Percentiles rank a stretch among this genome's conserved stretches.
These are phyloP conservation scores for Metschnikowia kofuensis DNA, from an alignment of 805 yeast genomes.

Conservation along the genomic window DNA sequence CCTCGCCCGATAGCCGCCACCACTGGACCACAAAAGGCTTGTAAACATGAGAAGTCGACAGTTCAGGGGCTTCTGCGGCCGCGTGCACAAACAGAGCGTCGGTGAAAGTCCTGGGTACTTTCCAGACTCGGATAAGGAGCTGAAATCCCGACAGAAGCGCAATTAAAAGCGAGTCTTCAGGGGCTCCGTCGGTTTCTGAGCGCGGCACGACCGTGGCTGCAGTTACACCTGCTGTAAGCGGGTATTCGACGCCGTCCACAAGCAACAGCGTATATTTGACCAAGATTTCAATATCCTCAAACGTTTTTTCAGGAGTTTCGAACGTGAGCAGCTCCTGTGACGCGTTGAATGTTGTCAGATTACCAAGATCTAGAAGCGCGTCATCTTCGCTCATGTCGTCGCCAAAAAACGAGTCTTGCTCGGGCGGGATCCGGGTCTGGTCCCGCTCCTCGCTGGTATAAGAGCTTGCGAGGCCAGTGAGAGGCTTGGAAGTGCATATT, in stretches of 20 bases:
- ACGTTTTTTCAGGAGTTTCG: conserved; percentile 4
- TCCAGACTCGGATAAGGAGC: conserved; percentile 37
- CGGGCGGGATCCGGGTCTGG: conserved; percentile 29
- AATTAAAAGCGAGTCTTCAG: conserved; percentile 39
- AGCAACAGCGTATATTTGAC: conserved; percentile 32
- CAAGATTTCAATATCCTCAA: conserved; percentile 23
- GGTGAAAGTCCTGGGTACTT: conserved; percentile 28
- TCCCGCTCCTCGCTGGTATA: conserved; percentile 38
- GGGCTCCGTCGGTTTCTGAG: conserved; percentile 3
- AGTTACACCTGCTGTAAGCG: conserved; percentile 31
- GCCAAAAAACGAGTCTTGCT: conserved; percentile 38
- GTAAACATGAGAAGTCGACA: conserved; percentile 21
- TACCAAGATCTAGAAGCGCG: conserved; percentile 15
- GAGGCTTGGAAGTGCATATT: conserved; percentile 30
- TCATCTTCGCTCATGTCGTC: conserved; percentile 36
- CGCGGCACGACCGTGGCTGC: conserved; percentile 26
- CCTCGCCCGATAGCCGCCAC: conserved; percentile 37
- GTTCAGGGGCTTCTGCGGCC: conserved; percentile 16
- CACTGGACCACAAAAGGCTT: conserved; percentile 49
- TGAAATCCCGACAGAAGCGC: conserved; percentile 40
- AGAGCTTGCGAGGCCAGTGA: conserved; percentile 31
- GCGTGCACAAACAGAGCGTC: conserved; percentile 18
- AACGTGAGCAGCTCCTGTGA: conserved; percentile 4
- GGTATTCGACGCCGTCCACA: conserved; percentile 29
- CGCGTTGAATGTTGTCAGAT: not conserved